Evolutionary conservation across 1,284 basidiomycete species (phyloP).

Genomic region (Austroboletus niveus): DNA sequence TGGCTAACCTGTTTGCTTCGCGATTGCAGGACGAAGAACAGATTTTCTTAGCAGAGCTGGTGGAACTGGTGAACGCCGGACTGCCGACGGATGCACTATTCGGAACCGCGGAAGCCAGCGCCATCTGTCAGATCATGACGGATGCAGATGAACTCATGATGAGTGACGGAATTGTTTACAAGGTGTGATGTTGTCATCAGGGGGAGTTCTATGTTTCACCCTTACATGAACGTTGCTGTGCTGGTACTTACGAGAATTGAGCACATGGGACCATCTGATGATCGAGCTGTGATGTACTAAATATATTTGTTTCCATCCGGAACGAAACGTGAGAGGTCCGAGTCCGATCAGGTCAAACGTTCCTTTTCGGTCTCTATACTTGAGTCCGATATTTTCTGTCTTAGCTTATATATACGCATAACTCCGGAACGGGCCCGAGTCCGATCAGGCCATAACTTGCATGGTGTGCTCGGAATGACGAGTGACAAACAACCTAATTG

Average conservation of each 20-base stretch:
- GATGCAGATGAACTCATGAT: conserved; percentile 88
- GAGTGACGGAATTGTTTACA: conserved; percentile 77
- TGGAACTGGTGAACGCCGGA: conserved; percentile 80
- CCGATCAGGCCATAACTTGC: too few species aligned
- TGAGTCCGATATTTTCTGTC: neutral
- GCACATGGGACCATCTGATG: too few species aligned
- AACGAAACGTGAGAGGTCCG: too few species aligned
- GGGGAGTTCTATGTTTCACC: neutral
- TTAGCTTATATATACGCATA: neutral
- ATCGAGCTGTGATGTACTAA: too few species aligned
- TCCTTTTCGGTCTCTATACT: too few species aligned
- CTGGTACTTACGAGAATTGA: neutral
- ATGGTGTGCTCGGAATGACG: too few species aligned
- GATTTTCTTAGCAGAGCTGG: conserved; percentile 67
- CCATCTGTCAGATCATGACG: conserved; percentile 77
- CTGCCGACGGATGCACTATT: conserved; percentile 70
- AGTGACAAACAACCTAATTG: too few species aligned
- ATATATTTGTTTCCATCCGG: too few species aligned
- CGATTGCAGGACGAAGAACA: conserved; percentile 74
- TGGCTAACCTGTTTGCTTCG: conserved; percentile 71
- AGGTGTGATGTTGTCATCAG: conserved; percentile 42
- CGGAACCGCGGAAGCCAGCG: conserved; percentile 76
- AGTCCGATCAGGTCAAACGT: too few species aligned
- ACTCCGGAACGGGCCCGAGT: too few species aligned
- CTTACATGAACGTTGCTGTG: conserved; percentile 5